Conservation (phyloP, 345 rosid species). For the Pistacia integerrima region DNA sequence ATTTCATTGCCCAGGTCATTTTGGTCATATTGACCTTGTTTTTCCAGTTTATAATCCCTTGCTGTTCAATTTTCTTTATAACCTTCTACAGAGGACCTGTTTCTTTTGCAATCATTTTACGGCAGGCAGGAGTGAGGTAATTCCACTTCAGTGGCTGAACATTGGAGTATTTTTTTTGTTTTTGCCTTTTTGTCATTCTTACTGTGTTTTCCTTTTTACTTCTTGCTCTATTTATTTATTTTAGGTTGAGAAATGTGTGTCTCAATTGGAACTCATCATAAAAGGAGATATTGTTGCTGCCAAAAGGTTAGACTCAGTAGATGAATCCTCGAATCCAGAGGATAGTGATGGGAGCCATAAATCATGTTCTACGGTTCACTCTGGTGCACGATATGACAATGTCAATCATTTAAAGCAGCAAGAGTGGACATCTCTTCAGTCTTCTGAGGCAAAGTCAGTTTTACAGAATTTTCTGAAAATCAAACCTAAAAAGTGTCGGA, state of each 20-base stretch:
- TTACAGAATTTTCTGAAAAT: slow-evolving; percentile 55
- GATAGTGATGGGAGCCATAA: slow-evolving; percentile 45
- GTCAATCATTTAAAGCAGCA: slow-evolving; percentile 27
- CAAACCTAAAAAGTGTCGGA: slow-evolving; percentile 40
- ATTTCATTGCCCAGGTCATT: slow-evolving; percentile 82
- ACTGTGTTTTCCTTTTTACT: slow-evolving; percentile 14
- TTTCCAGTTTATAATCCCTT: slow-evolving; percentile 74
- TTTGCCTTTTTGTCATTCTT: neutral
- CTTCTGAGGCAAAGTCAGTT: slow-evolving; percentile 55
- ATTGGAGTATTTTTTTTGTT: neutral
- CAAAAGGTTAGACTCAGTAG: slow-evolving; percentile 44
- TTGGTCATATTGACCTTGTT: slow-evolving; percentile 85
- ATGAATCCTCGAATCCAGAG: slow-evolving; percentile 36
- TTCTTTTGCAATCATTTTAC: slow-evolving; percentile 67
- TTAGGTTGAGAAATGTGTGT: slow-evolving; percentile 60
- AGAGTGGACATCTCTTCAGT: slow-evolving; percentile 91
- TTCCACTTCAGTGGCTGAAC: slow-evolving; percentile 6
- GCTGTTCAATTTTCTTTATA: slow-evolving; percentile 63
- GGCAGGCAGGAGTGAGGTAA: slow-evolving; percentile 44
- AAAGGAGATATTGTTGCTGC: slow-evolving; percentile 82
- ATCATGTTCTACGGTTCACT: slow-evolving; percentile 36
- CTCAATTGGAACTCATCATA: slow-evolving; percentile 67
- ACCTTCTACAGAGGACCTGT: slow-evolving; percentile 63
- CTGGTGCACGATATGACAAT: slow-evolving; percentile 30
- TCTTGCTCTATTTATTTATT: slow-evolving; percentile 19